Conservation (phyloP, 225 moss, liverwort and hornwort genomes). For the Marchantia paleacea region DNA sequence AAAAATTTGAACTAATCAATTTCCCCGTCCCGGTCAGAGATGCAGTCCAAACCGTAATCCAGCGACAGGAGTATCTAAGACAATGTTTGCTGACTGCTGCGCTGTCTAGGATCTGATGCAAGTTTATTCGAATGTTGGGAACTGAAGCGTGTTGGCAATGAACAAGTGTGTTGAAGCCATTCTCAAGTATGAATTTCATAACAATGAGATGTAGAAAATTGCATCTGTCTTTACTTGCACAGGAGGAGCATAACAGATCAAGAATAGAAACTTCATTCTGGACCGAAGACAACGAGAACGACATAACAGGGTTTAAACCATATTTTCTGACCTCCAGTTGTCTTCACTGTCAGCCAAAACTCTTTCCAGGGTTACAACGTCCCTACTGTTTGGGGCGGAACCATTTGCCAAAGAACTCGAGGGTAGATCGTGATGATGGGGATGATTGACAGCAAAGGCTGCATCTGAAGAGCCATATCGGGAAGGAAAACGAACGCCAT, state of each 20-base stretch:
- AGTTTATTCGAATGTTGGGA: no score
- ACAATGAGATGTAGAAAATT: not conserved
- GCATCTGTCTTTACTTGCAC: not conserved
- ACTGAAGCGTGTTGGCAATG: no score
- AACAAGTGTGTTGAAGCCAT: no score
- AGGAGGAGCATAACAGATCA: not conserved
- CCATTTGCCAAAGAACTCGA: slow-evolving; percentile 18
- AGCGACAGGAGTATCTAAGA: no score
- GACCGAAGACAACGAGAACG: not conserved
- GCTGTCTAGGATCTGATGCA: no score
- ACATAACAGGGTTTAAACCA: slow-evolving; percentile 27
- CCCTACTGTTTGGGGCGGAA: slow-evolving; percentile 39
- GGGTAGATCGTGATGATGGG: slow-evolving; percentile 14
- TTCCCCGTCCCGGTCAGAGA: no score
- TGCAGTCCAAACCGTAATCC: no score
- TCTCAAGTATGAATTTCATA: not conserved
- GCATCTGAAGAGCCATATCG: slow-evolving; percentile 32
- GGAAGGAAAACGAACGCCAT: slow-evolving; percentile 55
- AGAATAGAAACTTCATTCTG: not conserved
- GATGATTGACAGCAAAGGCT: slow-evolving; percentile 15
- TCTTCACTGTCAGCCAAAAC: slow-evolving; percentile 31
- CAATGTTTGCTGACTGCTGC: no score
- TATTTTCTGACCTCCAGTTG: slow-evolving; percentile 31
- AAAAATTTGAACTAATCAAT: no score
- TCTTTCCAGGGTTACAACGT: slow-evolving; percentile 34